Conservation (phyloP, 805 yeast species). For the Myxozyma kluyveri region DNA sequence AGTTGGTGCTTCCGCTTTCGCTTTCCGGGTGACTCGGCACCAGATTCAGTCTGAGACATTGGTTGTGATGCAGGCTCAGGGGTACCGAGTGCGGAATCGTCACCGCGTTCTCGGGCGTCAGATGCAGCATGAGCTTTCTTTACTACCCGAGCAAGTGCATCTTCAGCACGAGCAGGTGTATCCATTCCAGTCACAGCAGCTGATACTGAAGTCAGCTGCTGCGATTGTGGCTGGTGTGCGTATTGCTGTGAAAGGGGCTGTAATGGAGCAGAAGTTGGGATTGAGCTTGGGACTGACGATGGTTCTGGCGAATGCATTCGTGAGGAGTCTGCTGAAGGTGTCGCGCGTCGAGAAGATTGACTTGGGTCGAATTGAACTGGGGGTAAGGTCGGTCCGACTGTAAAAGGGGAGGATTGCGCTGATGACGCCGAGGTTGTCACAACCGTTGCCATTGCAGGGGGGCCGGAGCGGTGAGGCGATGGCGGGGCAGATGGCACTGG, state of each 20-base stretch:
- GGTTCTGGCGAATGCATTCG: conserved; percentile 3
- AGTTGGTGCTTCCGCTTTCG: background rate
- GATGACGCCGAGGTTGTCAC: background rate
- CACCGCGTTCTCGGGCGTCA: conserved; percentile 3
- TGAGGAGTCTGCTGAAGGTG: conserved; percentile 8
- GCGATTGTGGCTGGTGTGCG: too few species aligned
- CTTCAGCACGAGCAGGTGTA: conserved; percentile 37
- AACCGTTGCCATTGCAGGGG: background rate
- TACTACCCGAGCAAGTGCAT: conserved; percentile 39
- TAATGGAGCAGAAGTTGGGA: too few species aligned
- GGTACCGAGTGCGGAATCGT: background rate
- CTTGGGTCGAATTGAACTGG: conserved; percentile 35
- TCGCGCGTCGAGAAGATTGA: conserved; percentile 14
- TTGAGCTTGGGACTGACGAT: background rate
- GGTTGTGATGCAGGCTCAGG: background rate
- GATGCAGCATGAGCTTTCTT: conserved; percentile 23
- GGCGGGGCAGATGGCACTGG: conserved; percentile 2
- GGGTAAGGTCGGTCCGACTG: conserved; percentile 32
- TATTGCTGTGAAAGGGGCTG: too few species aligned
- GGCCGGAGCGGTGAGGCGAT: background rate
- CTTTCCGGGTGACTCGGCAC: background rate
- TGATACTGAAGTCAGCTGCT: too few species aligned
- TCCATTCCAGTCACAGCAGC: too few species aligned
- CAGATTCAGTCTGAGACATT: too few species aligned
- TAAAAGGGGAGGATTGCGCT: conserved; percentile 19